Conservation (phyloP, 163 green algal genomes). For the Scenedesmus sp. region DNA sequence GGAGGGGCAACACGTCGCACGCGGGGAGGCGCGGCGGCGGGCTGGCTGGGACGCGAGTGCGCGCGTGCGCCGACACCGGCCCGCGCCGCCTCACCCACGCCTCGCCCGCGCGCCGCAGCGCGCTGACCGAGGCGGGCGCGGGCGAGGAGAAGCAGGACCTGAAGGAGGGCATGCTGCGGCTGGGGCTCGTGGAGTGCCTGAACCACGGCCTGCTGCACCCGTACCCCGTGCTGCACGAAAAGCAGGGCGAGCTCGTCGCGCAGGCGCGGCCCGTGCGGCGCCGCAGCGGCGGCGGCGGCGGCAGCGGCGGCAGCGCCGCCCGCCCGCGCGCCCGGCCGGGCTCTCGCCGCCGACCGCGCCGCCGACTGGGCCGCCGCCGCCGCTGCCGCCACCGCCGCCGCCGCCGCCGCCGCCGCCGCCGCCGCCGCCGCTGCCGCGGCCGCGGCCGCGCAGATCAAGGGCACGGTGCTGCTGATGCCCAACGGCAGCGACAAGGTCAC, state of each 20-base stretch:
- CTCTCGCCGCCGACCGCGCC: background rate
- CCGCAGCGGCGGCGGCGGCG: no score
- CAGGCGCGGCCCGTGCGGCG: no score
- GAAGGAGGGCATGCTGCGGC: conserved; percentile 48
- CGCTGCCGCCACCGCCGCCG: no score
- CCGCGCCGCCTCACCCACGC: no score
- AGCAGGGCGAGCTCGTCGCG: conserved; percentile 46
- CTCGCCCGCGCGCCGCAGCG: background rate
- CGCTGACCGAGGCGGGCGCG: background rate
- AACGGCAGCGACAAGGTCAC: conserved; percentile 92
- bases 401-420: no score
- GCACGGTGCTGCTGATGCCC: conserved; percentile 97
- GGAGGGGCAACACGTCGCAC: background rate
- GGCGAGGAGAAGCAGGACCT: conserved; percentile 44
- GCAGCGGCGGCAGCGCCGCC: background rate
- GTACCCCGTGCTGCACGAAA: conserved; percentile 89
- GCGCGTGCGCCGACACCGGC: conserved; percentile 86
- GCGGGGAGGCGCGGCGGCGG: no score
- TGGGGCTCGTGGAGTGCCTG: conserved; percentile 95
- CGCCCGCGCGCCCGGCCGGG: background rate
- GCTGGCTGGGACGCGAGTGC: conserved; percentile 70
- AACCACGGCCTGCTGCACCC: conserved; percentile 93
- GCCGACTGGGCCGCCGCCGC: no score
- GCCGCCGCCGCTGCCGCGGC: no score
- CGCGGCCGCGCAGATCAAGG: conserved; percentile 84